Percentiles rank a stretch among this genome's conserved stretches.
Conservation (phyloP, 345 rosid genomes). For the Tarenaya hassleriana region DNA sequence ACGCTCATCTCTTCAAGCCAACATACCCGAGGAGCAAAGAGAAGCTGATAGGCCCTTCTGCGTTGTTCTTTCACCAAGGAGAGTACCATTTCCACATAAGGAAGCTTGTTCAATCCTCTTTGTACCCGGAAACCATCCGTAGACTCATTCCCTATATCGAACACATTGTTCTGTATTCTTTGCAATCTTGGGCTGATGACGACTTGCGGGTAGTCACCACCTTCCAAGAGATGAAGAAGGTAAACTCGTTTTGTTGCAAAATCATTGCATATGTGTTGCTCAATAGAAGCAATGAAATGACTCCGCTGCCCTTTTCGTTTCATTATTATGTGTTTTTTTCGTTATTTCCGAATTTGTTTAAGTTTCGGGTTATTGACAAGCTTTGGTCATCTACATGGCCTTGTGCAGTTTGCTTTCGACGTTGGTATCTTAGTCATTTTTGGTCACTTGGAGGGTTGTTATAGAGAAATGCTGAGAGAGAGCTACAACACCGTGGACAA, state of each 20-base stretch:
- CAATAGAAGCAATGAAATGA: no score
- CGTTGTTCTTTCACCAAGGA: slow-evolving; percentile 80
- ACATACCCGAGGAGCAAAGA: slow-evolving; percentile 86
- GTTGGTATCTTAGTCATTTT: slow-evolving; percentile 67
- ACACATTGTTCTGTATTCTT: slow-evolving; percentile 40
- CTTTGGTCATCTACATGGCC: no score
- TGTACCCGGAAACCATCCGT: slow-evolving; percentile 48
- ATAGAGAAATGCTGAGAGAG: slow-evolving; percentile 43
- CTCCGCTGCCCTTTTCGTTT: no score
- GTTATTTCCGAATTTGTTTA: no score
- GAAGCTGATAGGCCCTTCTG: slow-evolving; percentile 68
- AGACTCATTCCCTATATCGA: slow-evolving; percentile 54
- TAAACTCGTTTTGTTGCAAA: no score
- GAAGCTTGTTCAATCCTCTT: slow-evolving; percentile 60
- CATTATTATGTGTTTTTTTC: no score
- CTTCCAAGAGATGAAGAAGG: slow-evolving; percentile 78
- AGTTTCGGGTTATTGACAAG: no score
- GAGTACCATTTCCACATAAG: slow-evolving; percentile 56
- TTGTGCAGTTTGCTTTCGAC: slow-evolving; percentile 61
- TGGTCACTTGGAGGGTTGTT: slow-evolving; percentile 48
- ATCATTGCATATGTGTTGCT: no score
- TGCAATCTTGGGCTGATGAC: slow-evolving; percentile 47
- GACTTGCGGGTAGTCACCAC: slow-evolving; percentile 40
- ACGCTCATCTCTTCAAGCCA: slow-evolving; percentile 77
- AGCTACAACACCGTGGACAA: slow-evolving; percentile 62